Evolutionary conservation across 768 basidiomycete species (phyloP).

Genomic region (Boletus vinaceobasis): DNA sequence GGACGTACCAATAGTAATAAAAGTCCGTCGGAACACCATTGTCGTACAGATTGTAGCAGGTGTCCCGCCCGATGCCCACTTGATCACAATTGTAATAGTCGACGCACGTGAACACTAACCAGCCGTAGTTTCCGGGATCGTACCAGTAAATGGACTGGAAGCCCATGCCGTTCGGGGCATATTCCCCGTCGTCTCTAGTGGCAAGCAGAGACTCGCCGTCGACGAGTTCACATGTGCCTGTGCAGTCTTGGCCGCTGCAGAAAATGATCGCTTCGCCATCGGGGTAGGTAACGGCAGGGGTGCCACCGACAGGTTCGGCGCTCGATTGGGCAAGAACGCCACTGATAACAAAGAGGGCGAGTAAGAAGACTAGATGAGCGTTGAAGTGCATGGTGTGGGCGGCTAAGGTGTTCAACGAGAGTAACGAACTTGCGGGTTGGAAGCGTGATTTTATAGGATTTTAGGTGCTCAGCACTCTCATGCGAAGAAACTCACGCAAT

Average conservation of each 20-base stretch:
- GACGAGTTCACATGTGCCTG: background rate
- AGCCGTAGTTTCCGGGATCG: too few relatives aligned
- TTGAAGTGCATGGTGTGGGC: background rate
- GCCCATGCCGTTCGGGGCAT: background rate
- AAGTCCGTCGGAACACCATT: background rate
- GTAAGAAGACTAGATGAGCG: background rate
- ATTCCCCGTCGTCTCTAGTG: background rate
- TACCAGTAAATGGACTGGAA: background rate
- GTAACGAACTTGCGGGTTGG: background rate
- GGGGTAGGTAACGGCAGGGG: background rate
- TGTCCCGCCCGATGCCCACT: background rate
- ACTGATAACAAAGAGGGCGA: background rate
- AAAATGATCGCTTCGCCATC: background rate
- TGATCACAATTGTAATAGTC: background rate
- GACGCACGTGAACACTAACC: background rate
- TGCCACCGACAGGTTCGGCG: background rate
- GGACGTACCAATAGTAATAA: background rate
- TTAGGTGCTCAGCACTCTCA: background rate
- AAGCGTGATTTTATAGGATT: background rate
- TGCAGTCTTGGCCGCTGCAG: background rate
- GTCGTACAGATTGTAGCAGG: background rate
- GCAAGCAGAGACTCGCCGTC: background rate
- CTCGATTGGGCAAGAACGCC: background rate
- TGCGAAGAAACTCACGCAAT: background rate
- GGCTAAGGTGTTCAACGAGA: background rate